Base-by-base conservation (phyloP, 345 rosid genomes). In the Leavenworthia alabamica region DNA sequence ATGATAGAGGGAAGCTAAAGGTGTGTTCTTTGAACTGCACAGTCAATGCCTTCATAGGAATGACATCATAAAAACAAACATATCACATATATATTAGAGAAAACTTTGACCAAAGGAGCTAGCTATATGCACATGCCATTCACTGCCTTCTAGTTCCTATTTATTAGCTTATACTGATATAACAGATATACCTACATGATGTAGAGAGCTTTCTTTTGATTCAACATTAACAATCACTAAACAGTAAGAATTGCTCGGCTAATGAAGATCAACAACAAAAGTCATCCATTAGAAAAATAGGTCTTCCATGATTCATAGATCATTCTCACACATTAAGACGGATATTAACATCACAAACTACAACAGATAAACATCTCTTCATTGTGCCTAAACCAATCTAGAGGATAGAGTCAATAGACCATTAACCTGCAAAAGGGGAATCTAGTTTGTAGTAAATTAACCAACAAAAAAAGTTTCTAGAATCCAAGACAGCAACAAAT, bases 211-310 rank as follows among this genome's bases (percentile, higher is more conserved):
- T 56, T 66, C 64, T 68, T 23, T 33, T 35, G 61, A 36, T 43
- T 35, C 48, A 70, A 55, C 43, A 48, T 27, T 27, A 68, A 52
- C 32, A 52, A 14, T 67, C 44, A 14, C 45, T 33, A 61, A 14
- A 49, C 44, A 13, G 24, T 11, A 22, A 47, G 43, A 36, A 29
- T 26, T 17, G 27, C 59, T 26, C 47, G 46, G 29, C 26, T 46
- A 47, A 47, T 20, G 17, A 48, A 50, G 54, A 41, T 29, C 39
- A 40, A 19, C 59, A 44, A 32, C 27, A 15, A 29, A 53, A 20
- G 42, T 12, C 11, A 14, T 45, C 49, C 56, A 55, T 36, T 56
- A 28, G 22, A 15, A 14, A 55, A 56, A 11, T 19, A 48, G 8
- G 24, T 31, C 26, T 36, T 45, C 12, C 49, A 28, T 36, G 22